Conservation (phyloP, 768 basidiomycete genomes). For the Trametes maxima region DNA sequence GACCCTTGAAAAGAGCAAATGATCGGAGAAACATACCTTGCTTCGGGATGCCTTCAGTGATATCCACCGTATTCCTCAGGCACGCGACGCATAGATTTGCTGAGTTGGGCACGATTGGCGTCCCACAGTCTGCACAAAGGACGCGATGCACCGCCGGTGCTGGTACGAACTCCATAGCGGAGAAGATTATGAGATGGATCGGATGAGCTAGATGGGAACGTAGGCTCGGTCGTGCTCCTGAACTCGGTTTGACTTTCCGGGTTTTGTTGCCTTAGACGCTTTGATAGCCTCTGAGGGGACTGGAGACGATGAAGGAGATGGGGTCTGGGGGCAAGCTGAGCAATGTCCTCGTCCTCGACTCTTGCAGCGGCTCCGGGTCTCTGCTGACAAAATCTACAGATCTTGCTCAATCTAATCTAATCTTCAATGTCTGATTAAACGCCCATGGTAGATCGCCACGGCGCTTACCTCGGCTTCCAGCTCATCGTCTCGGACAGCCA, state of each 20-base stretch:
- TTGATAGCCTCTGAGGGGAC: neutral
- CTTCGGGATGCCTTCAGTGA: slow-evolving; percentile 97
- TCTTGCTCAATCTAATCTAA: slow-evolving; percentile 8
- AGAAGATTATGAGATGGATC: neutral
- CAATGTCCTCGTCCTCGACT: neutral
- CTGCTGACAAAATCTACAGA: slow-evolving; percentile 14
- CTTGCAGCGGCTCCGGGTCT: neutral
- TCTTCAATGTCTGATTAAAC: neutral
- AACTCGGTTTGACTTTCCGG: neutral
- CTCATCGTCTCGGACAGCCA: neutral
- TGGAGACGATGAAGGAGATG: neutral
- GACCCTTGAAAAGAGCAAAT: neutral
- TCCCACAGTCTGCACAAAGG: slow-evolving; percentile 91
- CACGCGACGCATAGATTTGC: slow-evolving; percentile 92
- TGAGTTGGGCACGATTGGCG: slow-evolving; percentile 87
- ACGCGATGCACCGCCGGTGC: slow-evolving; percentile 78
- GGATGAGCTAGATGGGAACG: neutral
- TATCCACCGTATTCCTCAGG: slow-evolving; percentile 90
- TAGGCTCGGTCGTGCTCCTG: neutral
- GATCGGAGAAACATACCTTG: slow-evolving; percentile 56
- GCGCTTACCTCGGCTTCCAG: neutral
- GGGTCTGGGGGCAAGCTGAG: neutral
- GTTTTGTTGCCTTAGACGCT: too few relatives aligned
- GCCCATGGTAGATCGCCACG: neutral
- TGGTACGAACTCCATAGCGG: slow-evolving; percentile 75